Percentiles rank a stretch among this genome's conserved stretches.
These are phyloP conservation scores for Phaffia rhodozyma DNA, from an alignment of 1,284 basidiomycete genomes.

Conservation along the genomic window DNA sequence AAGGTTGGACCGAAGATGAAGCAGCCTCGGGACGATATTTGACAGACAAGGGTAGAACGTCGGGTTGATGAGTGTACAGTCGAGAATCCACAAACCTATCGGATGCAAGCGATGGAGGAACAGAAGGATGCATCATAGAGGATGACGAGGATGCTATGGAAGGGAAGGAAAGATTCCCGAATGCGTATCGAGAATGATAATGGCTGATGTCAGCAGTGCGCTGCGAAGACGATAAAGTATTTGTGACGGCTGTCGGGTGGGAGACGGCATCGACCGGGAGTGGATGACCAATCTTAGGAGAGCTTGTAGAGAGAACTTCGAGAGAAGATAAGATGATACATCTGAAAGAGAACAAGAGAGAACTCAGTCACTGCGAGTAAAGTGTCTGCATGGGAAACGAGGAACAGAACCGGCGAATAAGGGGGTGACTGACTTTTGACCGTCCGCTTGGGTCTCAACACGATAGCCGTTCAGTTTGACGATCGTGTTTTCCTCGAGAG, in stretches of 20 bases:
- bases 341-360: background rate
- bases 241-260: background rate
- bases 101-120: background rate
- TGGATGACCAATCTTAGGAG: background rate
- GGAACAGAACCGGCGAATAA: background rate
- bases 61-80: background rate
- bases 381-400: background rate
- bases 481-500: background rate
- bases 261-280: background rate
- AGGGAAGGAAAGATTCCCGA: too few species aligned
- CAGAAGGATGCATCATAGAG: background rate
- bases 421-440: background rate
- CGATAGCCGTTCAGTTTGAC: conserved; percentile 5
- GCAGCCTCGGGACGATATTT: background rate
- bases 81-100: background rate
- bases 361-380: background rate
- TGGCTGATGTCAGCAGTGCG: too few species aligned
- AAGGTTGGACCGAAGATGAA: background rate
- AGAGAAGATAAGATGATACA: background rate
- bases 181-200: too few species aligned
- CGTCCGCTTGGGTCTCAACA: background rate
- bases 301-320: background rate
- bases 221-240: too few species aligned
- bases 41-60: background rate
- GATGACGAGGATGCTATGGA: background rate